Base-by-base conservation (phyloP, 768 basidiomycete genomes). In the Lentinula detonsa region DNA sequence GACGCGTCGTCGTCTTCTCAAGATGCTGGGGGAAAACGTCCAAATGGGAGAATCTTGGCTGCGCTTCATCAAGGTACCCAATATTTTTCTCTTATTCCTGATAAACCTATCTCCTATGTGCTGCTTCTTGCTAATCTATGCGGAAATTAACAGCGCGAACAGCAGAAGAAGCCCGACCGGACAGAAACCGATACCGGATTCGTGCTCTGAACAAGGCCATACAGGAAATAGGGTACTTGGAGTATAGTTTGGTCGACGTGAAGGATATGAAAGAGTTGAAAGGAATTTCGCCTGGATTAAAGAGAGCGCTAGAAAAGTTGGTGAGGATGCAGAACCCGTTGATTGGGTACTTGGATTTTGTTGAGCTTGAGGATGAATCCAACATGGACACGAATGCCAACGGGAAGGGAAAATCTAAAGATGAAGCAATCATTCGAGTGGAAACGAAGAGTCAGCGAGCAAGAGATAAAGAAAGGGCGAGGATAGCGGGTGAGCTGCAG, bases 161-260 rank as follows among this genome's bases (percentile, higher is more conserved):
- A 1, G 13, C 35, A 3, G 59, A 51, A 60, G 5, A n/a, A 7
- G 9, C 42, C 21, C 40, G 45, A 5, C n/a, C 11, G 16, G 59
- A 60, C 40, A 52, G 50, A 16, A 18, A 33, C 7, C 11, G 16
- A 7, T 60, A 60, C 28, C 6, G 50, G 8, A 34, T 60, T 13
- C 59, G 59, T 21, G 11, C 59, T 15, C 23, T 51, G 23, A 53
- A 50, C 37, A 52, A 43, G 33, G 59, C 59, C 5, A 60, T 60
- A 28, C 15, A 43, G 28, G 59, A 51, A 33, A 40, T 60, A n/a
- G 48, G 28, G 18, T 53, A 43, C 13, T 34, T 60, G 2, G 59
- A 53, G 5, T 5, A 31, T 5, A 6, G 9, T 2, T 23, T 60
- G 28, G 6, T 4, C 0, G 5, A 15, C 15, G 16, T 21, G 39